A percentile compares a stretch with the other conserved stretches of the same genome.
Evolutionary conservation across 805 yeast genomes (phyloP).

Genomic region (Kazachstania psychrophila): DNA sequence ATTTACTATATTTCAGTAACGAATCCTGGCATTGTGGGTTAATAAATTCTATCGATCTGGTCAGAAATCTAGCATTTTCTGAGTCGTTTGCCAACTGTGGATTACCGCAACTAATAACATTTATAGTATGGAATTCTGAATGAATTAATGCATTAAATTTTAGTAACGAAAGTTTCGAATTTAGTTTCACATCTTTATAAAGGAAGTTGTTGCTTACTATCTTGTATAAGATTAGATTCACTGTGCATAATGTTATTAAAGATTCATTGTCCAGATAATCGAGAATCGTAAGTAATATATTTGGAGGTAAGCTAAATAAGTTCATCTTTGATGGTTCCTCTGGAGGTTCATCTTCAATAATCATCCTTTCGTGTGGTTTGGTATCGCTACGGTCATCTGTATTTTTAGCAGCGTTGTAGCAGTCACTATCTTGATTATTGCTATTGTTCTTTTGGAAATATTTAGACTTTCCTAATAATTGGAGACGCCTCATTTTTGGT

Average conservation of each 20-base stretch:
- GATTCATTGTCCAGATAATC: conserved; percentile 17
- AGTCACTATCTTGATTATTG: background rate
- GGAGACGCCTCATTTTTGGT: conserved; percentile 16
- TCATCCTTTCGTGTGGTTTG: too few relatives aligned
- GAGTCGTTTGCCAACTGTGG: conserved; percentile 6
- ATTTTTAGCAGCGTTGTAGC: too few relatives aligned
- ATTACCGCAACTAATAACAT: background rate
- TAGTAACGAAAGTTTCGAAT: conserved; percentile 20
- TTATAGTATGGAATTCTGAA: conserved; percentile 20
- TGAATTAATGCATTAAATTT: conserved; percentile 27
- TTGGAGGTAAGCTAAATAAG: conserved; percentile 20
- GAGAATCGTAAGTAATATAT: conserved; percentile 19
- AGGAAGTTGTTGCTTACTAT: conserved; percentile 21
- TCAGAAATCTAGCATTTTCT: conserved; percentile 22
- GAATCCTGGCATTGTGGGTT: conserved; percentile 30
- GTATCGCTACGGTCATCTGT: background rate
- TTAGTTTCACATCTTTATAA: conserved; percentile 20
- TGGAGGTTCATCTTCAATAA: too few relatives aligned
- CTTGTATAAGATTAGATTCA: conserved; percentile 18
- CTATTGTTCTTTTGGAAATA: too few relatives aligned
- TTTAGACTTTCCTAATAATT: conserved; percentile 17
- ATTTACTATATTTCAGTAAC: conserved; percentile 26
- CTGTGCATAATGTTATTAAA: conserved; percentile 17
- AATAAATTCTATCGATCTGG: conserved; percentile 21
- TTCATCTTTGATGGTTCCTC: too few relatives aligned